phyloP scores from a whole-genome alignment of 345 rosid genomes.

The Sapria himalayana region DNA sequence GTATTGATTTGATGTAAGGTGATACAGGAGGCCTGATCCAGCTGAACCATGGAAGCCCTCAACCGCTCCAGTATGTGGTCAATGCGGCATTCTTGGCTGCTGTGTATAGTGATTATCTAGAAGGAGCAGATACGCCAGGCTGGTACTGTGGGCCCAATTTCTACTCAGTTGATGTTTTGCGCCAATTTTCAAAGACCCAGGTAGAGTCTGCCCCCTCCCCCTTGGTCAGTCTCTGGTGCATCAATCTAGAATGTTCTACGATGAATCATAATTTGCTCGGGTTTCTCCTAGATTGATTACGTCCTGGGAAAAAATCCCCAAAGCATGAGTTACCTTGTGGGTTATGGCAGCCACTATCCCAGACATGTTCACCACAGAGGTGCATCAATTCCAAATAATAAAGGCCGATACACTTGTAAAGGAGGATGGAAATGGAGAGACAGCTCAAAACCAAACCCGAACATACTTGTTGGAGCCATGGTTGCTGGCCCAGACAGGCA shows the following conservation, averaged over 20 bases:
- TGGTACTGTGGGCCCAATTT: constrained; percentile 93
- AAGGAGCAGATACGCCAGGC: constrained; percentile 92
- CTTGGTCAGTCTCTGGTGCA: background rate
- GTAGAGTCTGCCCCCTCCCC: constrained; percentile 14
- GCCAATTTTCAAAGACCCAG: constrained; percentile 72
- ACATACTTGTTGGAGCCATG: constrained; percentile 81
- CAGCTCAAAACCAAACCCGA: constrained; percentile 59
- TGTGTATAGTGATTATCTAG: constrained; percentile 69
- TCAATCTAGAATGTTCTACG: background rate
- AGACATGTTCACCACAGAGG: constrained; percentile 79
- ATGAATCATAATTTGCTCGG: background rate
- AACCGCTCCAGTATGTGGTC: constrained; percentile 78
- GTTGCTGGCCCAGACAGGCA: constrained; percentile 94
- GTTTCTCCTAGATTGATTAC: constrained; percentile 53
- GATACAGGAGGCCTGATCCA: constrained; percentile 61
- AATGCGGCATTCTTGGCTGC: constrained; percentile 89
- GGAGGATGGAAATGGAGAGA: constrained; percentile 99
- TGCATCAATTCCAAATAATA: constrained; percentile 79
- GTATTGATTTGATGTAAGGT: too few relatives aligned
- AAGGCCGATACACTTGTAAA: constrained; percentile 61
- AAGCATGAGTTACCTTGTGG: constrained; percentile 84
- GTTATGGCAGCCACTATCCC: constrained; percentile 66
- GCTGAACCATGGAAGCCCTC: constrained; percentile 85
- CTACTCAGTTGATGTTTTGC: constrained; percentile 45
- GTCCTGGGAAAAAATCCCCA: constrained; percentile 85